These are phyloP conservation scores for Hyaloscypha hepaticicola DNA, from an alignment of 495 filamentous ascomycete species.

Conservation along the genomic window DNA sequence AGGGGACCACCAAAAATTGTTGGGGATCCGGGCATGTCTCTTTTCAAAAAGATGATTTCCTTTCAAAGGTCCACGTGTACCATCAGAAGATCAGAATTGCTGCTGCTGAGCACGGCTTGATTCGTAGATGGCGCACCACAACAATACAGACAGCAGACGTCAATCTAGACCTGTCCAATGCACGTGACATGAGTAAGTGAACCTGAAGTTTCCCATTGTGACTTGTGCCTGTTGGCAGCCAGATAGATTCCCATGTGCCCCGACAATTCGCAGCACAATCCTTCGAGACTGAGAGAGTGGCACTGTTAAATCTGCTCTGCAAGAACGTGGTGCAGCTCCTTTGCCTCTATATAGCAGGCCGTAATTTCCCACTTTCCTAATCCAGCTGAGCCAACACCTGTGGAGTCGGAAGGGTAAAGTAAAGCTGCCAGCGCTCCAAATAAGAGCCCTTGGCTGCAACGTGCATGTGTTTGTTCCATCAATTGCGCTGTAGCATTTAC, in stretches of 20 bases:
- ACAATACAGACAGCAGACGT: not conserved
- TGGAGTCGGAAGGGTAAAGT: not conserved
- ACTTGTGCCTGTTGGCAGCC: too few species aligned
- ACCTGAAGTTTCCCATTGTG: too few species aligned
- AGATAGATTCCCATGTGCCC: too few species aligned
- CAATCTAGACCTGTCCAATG: not conserved
- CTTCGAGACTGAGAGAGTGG: not conserved
- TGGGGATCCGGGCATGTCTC: conserved; percentile 17
- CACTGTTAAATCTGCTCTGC: not conserved
- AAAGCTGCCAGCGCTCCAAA: not conserved
- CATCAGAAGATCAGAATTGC: conserved; percentile 9
- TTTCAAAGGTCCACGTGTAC: conserved; percentile 10
- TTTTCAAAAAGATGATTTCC: conserved; percentile 2
- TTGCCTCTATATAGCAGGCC: not conserved
- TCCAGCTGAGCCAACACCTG: not conserved
- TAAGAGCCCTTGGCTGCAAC: not conserved
- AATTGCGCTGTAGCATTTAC: too few species aligned
- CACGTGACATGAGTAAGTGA: not conserved
- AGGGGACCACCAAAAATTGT: conserved; percentile 18
- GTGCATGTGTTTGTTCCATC: not conserved
- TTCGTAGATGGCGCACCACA: not conserved
- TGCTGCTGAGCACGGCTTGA: conserved; percentile 12
- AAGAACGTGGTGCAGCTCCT: not conserved
- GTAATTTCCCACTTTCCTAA: not conserved
- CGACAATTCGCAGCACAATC: not conserved